Base-by-base conservation (phyloP, 371 early-diverging fungal genomes). In the Dipsacomyces acuminosporus region DNA sequence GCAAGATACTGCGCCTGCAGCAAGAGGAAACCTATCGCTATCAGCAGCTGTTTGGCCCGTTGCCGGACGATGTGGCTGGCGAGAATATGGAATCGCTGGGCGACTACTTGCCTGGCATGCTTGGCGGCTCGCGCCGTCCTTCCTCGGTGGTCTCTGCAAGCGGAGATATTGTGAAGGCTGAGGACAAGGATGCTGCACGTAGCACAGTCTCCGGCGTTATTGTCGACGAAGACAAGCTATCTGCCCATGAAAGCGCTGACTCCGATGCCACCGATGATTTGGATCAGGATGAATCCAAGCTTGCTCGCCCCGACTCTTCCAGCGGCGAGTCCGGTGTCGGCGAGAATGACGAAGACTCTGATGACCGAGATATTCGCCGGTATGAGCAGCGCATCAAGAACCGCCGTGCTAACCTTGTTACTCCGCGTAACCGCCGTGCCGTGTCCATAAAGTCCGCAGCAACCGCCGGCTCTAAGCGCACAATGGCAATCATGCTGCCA, bases 11-110 rank as follows among this genome's bases (percentile, higher is more conserved):
- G 45, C 55, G 55, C 15, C 22, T 40, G 13, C 64, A 58, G 52
- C 64, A 67, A 25, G 69, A 67, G 36, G 64, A 54, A 40, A 67
- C 54, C 3, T 36, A 48, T 36, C 59, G 69, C 34, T 67, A 63
- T 22, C 51, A 59, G 41, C 69, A 63, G 49, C 24, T 34, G 18
- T 64, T 51, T 35, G 69, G 69, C 2, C 51, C 58, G 17, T 36
- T 67, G n/a, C 55, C 54, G 3, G 69, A 67, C 21, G 59, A 50
- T 7, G 24, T 19, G 2, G 33, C 17, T 8, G 35, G 35, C 15
- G 69, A 48, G 2, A 38, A 40, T 15, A 40, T 45, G 42, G 69
- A 67, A 42, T 46, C 63, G 11, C 50, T 67, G 17, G 64, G 63
- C 20, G 64, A 54, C 41, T 63, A 49, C 36, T 35, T 62, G 50